Percentiles rank a stretch among this genome's conserved stretches.
Evolutionary conservation across 768 basidiomycete species (phyloP).

Genomic region (Rhodotorula kratochvilovae): DNA sequence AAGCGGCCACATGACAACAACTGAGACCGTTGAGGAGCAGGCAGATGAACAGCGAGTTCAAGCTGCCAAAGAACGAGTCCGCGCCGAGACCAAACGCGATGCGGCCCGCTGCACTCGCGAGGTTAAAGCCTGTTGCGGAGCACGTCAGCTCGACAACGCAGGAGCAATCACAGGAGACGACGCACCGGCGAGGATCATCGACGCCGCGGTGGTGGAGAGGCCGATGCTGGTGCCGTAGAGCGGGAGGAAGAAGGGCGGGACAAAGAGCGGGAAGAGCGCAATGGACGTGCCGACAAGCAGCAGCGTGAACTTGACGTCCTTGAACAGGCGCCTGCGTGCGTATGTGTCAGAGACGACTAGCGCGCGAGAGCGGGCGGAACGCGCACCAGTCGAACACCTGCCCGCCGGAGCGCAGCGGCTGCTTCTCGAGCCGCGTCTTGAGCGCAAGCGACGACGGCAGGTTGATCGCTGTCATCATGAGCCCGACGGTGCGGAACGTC

Average conservation of each 20-base stretch:
- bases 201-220: constrained; percentile 27
- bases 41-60: constrained; percentile 43
- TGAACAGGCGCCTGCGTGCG: constrained; percentile 30
- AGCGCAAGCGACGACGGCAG: constrained; percentile 11
- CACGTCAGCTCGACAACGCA: neutral
- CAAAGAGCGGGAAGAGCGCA: constrained; percentile 42
- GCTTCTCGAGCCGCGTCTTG: neutral
- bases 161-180: neutral
- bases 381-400: constrained; percentile 41
- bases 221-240: constrained; percentile 41
- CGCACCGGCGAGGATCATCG: constrained; percentile 33
- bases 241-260: constrained; percentile 45
- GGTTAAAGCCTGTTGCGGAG: constrained; percentile 41
- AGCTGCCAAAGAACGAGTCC: constrained; percentile 40
- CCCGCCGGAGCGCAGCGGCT: neutral
- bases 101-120: constrained; percentile 41
- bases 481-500: constrained; percentile 42
- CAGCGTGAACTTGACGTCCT: constrained; percentile 35
- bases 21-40: constrained; percentile 34
- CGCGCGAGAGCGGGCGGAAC: neutral
- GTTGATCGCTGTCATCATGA: constrained; percentile 29
- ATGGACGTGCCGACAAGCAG: constrained; percentile 32
- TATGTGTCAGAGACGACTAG: neutral
- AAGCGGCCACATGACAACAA: constrained; percentile 45
- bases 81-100: constrained; percentile 42